A percentile compares a stretch with the other conserved stretches of the same genome.
phyloP scores from a whole-genome alignment of 495 filamentous ascomycete species.

The Aspergillus sclerotiicarbonarius region DNA sequence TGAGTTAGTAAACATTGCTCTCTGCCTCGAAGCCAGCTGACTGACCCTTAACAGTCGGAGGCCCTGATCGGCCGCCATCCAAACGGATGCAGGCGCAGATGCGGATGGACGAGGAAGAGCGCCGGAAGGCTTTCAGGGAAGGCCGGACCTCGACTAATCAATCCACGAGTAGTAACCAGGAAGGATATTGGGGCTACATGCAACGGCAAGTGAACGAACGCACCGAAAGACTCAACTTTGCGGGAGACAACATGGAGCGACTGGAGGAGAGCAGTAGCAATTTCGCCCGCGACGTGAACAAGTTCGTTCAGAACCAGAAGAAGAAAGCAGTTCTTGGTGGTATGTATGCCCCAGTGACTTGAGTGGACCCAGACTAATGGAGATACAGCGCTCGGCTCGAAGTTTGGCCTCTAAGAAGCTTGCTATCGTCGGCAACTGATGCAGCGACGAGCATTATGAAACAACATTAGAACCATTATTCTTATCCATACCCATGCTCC shows the following conservation, averaged over 20 bases:
- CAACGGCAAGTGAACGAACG: slow-evolving; percentile 82
- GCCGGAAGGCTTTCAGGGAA: slow-evolving; percentile 46
- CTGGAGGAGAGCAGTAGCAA: slow-evolving; percentile 74
- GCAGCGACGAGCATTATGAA: background rate
- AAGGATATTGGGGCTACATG: slow-evolving; percentile 70
- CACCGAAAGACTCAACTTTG: slow-evolving; percentile 78
- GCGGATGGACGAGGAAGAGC: slow-evolving; percentile 56
- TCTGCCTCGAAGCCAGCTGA: background rate
- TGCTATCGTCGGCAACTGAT: background rate
- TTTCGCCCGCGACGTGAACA: slow-evolving; percentile 83
- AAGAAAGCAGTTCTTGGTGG: slow-evolving; percentile 70
- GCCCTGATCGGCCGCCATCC: slow-evolving; percentile 79
- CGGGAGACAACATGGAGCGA: slow-evolving; percentile 79
- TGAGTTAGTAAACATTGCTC: slow-evolving; percentile 48
- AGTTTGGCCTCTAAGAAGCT: background rate
- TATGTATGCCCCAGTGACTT: slow-evolving; percentile 27
- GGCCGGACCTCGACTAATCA: slow-evolving; percentile 25
- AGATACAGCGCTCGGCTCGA: slow-evolving; percentile 2
- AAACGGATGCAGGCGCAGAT: slow-evolving; percentile 70
- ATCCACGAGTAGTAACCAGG: slow-evolving; percentile 30
- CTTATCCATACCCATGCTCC: background rate
- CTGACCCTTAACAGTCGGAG: slow-evolving; percentile 59
- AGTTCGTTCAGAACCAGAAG: slow-evolving; percentile 84
- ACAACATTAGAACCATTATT: background rate
- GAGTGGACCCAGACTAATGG: background rate